Evolutionary conservation across 345 rosid genomes (phyloP), one percentile per base, ranked within the genome.

Genomic region (Heritiera fomes): DNA sequence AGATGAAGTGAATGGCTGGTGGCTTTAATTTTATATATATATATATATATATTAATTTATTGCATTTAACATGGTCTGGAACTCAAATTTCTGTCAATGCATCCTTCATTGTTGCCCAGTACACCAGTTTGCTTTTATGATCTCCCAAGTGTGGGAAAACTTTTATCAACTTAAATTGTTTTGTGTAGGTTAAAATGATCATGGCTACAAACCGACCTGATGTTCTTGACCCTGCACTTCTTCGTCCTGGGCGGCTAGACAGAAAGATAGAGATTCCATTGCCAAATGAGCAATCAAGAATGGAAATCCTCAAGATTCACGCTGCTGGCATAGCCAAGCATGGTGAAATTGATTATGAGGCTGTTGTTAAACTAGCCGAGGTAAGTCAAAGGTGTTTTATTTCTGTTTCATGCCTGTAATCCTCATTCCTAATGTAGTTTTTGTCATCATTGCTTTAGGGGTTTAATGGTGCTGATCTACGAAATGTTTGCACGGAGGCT

Each of bases 171-270:
- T 59, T 20, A 17, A 70, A 55, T 60, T 45, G 30, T 78, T 43
- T 71, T n/a, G 40, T 64, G 13, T 71, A 95, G 99, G 98, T 95
- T 74, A 92, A 95, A 88, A 92, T 95, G 98, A 93, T 95, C 67
- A 95, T 95, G 99, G 98, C 99, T 0, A 95, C 99, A n/a, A 95
- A 95, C 84, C 84, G 99, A 75, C 99, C 99, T 0, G 99, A 93
- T 84, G 98, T 93, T 79, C 95, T 95, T 45, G 98, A 95, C 78
- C 99, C 98, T 63, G 99, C 98, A 14, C 94, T 95, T 79, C 94
- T 95, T 62, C 96, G 98, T 65, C 99, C 98, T 0, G 96, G 99
- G 10, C 89, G 99, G 38, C 80, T 95, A 65, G 99, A 95, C 80
- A 84, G 97, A 82, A 95, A 95, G 80, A 95, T 95, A 63, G 98